phyloP scores from a whole-genome alignment of 306 rosid genomes.

The Cicer chorassanicum region DNA sequence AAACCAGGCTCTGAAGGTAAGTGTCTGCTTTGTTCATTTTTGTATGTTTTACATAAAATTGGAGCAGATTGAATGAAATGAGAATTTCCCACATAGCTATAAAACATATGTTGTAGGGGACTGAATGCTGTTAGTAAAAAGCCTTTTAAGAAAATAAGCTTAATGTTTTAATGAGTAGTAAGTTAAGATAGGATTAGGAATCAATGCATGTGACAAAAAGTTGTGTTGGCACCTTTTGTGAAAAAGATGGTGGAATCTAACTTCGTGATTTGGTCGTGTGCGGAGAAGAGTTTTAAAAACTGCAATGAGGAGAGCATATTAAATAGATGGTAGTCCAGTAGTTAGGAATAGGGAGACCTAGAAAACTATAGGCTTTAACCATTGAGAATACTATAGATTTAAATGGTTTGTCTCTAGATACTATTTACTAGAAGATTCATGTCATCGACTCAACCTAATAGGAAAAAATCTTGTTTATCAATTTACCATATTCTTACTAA shows the following conservation, averaged over 20 bases:
- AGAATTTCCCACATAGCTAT: neutral
- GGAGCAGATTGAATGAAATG: neutral
- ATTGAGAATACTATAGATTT: constrained; percentile 1
- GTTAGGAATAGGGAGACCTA: neutral
- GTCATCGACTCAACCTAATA: neutral
- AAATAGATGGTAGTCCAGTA: neutral
- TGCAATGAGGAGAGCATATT: neutral
- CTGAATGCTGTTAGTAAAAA: constrained; percentile 1
- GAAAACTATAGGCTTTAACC: neutral
- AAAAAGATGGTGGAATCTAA: constrained; percentile 1
- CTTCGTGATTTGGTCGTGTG: neutral
- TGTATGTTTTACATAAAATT: neutral
- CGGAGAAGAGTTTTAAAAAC: neutral
- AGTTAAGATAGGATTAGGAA: neutral
- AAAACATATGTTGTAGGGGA: neutral
- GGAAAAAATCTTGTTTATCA: constrained; percentile 18
- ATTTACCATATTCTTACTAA: constrained; percentile 35
- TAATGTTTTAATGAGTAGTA: neutral
- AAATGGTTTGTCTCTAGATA: constrained; percentile 6
- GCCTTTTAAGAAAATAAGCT: constrained; percentile 5
- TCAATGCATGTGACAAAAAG: neutral
- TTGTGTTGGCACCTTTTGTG: neutral
- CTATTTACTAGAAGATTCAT: constrained; percentile 2
- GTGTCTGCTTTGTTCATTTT: constrained; percentile 37
- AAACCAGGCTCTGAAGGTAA: constrained; percentile 89